Base-by-base conservation (phyloP, 352 stramenopile species). In the Globisporangium spinosum region DNA sequence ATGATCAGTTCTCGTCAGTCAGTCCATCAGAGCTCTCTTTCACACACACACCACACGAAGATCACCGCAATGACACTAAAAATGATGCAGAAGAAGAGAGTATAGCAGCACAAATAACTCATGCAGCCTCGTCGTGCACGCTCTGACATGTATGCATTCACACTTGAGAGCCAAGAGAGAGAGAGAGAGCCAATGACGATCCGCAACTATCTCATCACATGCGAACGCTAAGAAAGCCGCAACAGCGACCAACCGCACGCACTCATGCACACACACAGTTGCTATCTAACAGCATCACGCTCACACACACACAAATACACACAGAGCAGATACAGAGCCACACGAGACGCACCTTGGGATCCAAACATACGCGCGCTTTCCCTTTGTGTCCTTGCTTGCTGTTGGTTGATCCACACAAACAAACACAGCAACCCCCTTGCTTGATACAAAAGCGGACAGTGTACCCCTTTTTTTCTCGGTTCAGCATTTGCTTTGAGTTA, bases 321-420 rank as follows among this genome's bases (percentile, higher is more conserved):
- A 34, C 2, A 53, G 2, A 62, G 22, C 3, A 53, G 7, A 62
- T 35, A n/a, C n/a, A 38, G 4, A 49, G 43, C 20, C 23, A 53
- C n/a, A 22, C 9, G 25, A 61, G 32, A 64, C 66, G 68, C 62
- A 72, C 68, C 68, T 70, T 72, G 68, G 27, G 62, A 72, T 27
- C 68, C 68, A 49, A 72, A 72, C 68, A 72, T 72, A 12, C 43
- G 34, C 6, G 27, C 29, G 20, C 22, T 29, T 45, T 22, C 56
- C 17, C 20, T 12, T 25, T 45, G 15, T 29, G 49, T 15, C 49
- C 25, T 45, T 35, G 23, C 49, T 25, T 9, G n/a, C 12, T 47
- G 10, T 57, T 35, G 10, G 23, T 58, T 25, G 22, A 35, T 58
- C 23, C 23, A n/a, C 20, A 56, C 49, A 27, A 56, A 32, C 49